phyloP scores from a whole-genome alignment of 2,329 filamentous ascomycete species.

The Fusarium buxicola region DNA sequence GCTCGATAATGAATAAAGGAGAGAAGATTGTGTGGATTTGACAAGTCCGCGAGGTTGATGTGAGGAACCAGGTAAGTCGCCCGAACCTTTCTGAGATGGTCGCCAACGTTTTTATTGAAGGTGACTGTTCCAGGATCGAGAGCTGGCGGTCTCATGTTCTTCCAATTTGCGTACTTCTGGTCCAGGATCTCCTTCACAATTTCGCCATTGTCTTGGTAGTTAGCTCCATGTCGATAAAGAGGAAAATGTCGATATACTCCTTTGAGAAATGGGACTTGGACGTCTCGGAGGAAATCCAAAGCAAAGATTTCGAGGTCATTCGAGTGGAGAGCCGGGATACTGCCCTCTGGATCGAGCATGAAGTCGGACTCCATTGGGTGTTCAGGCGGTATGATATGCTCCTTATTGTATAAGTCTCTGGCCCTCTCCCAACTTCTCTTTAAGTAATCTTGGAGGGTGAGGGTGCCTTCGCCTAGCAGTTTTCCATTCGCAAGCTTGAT shows the following conservation, averaged over 20 bases:
- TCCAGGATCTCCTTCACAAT: not conserved
- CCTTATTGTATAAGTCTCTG: constrained; percentile 20
- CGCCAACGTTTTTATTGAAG: constrained; percentile 27
- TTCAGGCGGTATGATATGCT: not conserved
- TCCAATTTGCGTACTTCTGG: not conserved
- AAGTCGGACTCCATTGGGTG: constrained; percentile 23
- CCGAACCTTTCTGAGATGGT: constrained; percentile 18
- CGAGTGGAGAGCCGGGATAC: constrained; percentile 23
- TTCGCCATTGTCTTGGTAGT: constrained; percentile 19
- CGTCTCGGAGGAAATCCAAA: constrained; percentile 31
- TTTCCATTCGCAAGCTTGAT: constrained; percentile 10
- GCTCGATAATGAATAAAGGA: constrained; percentile 39
- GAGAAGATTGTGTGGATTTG: constrained; percentile 28
- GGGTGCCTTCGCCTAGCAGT: not conserved
- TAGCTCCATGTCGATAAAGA: constrained; percentile 38
- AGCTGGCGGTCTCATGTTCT: not conserved
- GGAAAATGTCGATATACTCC: constrained; percentile 2
- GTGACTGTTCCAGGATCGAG: not conserved
- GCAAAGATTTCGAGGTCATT: constrained; percentile 35
- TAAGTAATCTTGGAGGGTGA: constrained; percentile 17
- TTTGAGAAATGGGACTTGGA: not conserved
- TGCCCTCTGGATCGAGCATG: constrained; percentile 17
- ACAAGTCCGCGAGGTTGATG: constrained; percentile 37
- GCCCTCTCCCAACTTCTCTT: constrained; percentile 19
- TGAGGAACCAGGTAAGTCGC: constrained; percentile 40